Conservation (phyloP, 306 rosid species). For the Trifolium pratense region DNA sequence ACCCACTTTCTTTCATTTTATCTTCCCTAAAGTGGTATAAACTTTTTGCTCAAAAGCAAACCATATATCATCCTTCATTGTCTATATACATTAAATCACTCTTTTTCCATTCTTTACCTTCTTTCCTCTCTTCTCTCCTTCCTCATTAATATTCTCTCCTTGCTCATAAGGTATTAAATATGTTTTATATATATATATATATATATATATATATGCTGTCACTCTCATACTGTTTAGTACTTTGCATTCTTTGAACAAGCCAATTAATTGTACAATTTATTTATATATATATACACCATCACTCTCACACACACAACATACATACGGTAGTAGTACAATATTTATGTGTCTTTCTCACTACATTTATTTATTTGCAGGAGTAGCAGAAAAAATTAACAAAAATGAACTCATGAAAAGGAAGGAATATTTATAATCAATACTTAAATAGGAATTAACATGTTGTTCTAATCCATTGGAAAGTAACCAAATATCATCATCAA, state of each 20-base stretch:
- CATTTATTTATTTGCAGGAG: conserved; percentile 36
- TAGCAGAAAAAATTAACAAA: conserved; percentile 16
- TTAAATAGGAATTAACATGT: conserved; percentile 30
- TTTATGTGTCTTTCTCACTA: conserved; percentile 47
- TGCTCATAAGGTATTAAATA: conserved; percentile 32
- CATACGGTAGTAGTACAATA: background rate
- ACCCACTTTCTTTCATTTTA: conserved; percentile 48
- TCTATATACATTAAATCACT: conserved; percentile 55
- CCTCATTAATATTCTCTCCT: conserved; percentile 41
- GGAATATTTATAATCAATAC: conserved; percentile 11
- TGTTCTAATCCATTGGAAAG: conserved; percentile 45
- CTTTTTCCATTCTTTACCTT: conserved; percentile 47
- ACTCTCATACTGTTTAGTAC: conserved; percentile 55
- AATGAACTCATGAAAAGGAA: conserved; percentile 43
- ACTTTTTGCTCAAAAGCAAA: conserved; percentile 68
- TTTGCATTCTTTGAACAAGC: conserved; percentile 19
- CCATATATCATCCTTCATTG: conserved; percentile 38
- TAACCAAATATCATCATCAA: background rate
- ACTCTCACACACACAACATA: conserved; percentile 3
- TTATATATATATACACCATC: conserved; percentile 2
- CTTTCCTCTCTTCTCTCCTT: conserved; percentile 2
- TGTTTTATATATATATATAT: too few species aligned
- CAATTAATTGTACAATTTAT: conserved; percentile 1
- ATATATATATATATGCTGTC: conserved; percentile 63
- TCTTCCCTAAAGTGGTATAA: conserved; percentile 50